Evolutionary conservation across 768 basidiomycete species (phyloP), one percentile per base, ranked within the genome.

Genomic region (Nevesoporus exiguus): DNA sequence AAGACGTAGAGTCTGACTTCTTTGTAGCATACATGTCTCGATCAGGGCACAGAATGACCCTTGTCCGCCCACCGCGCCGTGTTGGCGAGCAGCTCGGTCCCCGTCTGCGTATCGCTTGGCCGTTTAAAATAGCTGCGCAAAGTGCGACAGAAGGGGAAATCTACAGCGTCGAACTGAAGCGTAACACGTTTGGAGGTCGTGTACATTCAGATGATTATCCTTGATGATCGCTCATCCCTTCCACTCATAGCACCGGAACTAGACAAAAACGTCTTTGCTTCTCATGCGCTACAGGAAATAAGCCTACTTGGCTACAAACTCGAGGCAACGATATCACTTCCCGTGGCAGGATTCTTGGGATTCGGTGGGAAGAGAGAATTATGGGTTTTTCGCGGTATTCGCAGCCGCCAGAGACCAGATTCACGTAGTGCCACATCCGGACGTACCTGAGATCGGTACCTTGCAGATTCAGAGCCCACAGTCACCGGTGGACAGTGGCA

Each of bases 1-100:
- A 76, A 9, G 82, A 87, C 61, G 58, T 55, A 21, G 67, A 74
- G 11, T 76, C 81, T 0, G 71, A 77, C 44, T 86, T 88, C 67
- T 90, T 91, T 63, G 66, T 85, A 17, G 83, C 82, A 21, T 81
- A 78, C 63, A 77, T 90, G 61, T 85, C 85, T 37, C 76, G 77
- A 46, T 74, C 79, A 8, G 86, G 85, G 5, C 76, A 81, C 48
- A 78, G 80, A 49, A 65, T 89, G 49, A 72, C 71, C 9, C 65
- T 81, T 21, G 62, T 77, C 40, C 71, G 76, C 37, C 75, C 74
- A 2, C 78, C 79, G 0, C 66, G 62, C 1, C 70, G 70, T 10
- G 57, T 80, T 6, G 66, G 65, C 41, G 68, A 74, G 36, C 66
- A 71, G 41, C 65, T 81, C 2, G 73, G 73, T 1, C 59, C 69